Evolutionary conservation across 2,329 filamentous ascomycete species (phyloP).

Genomic region (Blastomyces emzantsi): DNA sequence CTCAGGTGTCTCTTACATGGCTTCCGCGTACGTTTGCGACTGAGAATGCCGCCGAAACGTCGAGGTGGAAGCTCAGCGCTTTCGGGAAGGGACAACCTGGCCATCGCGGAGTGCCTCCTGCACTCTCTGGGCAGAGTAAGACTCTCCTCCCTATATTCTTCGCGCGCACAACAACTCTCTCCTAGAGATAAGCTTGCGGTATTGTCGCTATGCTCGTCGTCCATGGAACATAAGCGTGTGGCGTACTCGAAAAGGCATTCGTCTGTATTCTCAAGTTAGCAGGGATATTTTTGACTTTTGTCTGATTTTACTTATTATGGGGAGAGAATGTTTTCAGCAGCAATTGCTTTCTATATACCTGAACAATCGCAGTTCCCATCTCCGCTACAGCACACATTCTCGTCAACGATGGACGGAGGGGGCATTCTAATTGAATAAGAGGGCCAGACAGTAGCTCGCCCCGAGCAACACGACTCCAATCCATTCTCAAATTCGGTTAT

Average conservation of each 20-base stretch:
- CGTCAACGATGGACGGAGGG: neutral
- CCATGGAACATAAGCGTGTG: neutral
- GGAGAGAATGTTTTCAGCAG: neutral
- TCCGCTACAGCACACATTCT: neutral
- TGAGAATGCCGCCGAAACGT: neutral
- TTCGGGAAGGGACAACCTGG: neutral
- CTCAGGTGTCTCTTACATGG: neutral
- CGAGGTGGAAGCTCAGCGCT: neutral
- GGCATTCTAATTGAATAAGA: neutral
- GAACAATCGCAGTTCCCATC: slow-evolving; percentile 1
- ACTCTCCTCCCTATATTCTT: neutral
- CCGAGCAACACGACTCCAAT: slow-evolving; percentile 2
- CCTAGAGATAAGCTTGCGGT: neutral
- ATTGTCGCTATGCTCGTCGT: neutral
- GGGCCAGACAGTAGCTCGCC: neutral
- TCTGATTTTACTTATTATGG: neutral
- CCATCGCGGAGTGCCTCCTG: neutral
- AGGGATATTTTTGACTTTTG: neutral
- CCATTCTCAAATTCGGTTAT: neutral
- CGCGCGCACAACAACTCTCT: neutral
- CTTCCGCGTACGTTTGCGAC: neutral
- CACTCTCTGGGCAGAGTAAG: neutral
- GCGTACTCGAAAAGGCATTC: slow-evolving; percentile 5
- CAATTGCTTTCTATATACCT: neutral
- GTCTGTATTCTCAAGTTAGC: neutral